Conservation (phyloP, 345 rosid species). For the Fremontodendron californicum region DNA sequence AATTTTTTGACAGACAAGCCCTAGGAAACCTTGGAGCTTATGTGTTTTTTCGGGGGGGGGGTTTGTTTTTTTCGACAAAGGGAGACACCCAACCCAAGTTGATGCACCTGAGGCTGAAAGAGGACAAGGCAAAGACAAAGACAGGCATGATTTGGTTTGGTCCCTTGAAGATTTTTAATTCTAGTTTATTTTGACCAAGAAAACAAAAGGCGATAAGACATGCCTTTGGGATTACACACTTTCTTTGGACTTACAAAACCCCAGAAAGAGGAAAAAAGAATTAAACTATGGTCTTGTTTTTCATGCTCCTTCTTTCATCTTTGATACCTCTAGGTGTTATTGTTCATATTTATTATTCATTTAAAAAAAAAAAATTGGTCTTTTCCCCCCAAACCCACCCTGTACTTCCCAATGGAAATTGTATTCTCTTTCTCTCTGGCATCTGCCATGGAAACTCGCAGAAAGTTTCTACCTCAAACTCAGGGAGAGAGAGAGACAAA, state of each 20-base stretch:
- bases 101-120: not conserved
- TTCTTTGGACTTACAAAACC: constrained; percentile 17
- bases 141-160: constrained; percentile 31
- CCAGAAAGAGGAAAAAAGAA: not conserved
- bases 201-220: constrained; percentile 36
- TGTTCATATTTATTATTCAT: not conserved
- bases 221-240: constrained; percentile 53
- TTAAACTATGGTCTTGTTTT: constrained; percentile 4
- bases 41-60: not conserved
- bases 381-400: not conserved
- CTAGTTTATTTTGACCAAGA: constrained; percentile 31
- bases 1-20: not conserved
- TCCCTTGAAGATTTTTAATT: constrained; percentile 13
- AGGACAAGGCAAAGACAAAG: constrained; percentile 17
- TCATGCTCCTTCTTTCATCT: constrained; percentile 15
- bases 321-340: constrained; percentile 15
- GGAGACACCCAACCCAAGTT: constrained; percentile 7
- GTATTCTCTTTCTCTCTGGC: not conserved
- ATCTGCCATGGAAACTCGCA: constrained; percentile 37
- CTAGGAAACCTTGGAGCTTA: constrained; percentile 9
- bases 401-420: constrained; percentile 31
- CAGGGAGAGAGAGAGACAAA: constrained; percentile 17
- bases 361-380: not conserved
- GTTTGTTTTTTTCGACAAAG: not conserved
- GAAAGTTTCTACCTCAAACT: constrained; percentile 19